Evolutionary conservation across 225 moss, liverwort and hornwort species (phyloP), one percentile per base, ranked within the genome.

Genomic region (Asterella californica): DNA sequence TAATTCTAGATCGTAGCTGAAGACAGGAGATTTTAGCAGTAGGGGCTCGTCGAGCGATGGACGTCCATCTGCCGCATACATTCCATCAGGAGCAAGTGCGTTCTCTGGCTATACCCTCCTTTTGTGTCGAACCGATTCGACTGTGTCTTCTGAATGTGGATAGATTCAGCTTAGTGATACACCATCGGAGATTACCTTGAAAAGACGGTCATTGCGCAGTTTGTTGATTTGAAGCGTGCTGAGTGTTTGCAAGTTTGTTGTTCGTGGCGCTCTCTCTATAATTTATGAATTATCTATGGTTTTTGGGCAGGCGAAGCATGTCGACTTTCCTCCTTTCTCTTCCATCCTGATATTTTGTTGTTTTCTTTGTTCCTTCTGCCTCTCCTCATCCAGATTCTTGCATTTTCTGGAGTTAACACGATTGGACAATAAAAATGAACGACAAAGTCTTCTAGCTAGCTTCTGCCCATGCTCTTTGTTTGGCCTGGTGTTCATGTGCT

Each of bases 51-150:
- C 33, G 54, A 9, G 36, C 53, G 33, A 75, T 75, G 75, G 75
- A 75, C 75, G 19, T 55, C 10, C 75, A 75, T 33, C 52, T 75
- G 75, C 54, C 30, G 22, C 27, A 27, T 54, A 34, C 53, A 53
- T 75, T 34, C 54, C 53, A 57, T 75, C 53, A 54, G 22, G 75
- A 36, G 9, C 75, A 75, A 75, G 75, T 75, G 57, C 17, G 75
- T 30, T 18, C 54, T 52, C 36, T 75, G 12, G 33, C 75, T 32
- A 34, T 21, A 17, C 52, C 27, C 32, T 55, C 33, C 45, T 42
- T 45, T 6, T 42, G 34, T 22, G 9, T 25, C 34, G 10, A 66
- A 18, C 4, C 15, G 33, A 57, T 12, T 57, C 57, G 14, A 62
- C 34, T 68, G 15, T 7, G 9, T 32, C 10, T 68, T 38, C 38